Conservation (phyloP, 2,329 filamentous ascomycete genomes). For the Venturia asperata region DNA sequence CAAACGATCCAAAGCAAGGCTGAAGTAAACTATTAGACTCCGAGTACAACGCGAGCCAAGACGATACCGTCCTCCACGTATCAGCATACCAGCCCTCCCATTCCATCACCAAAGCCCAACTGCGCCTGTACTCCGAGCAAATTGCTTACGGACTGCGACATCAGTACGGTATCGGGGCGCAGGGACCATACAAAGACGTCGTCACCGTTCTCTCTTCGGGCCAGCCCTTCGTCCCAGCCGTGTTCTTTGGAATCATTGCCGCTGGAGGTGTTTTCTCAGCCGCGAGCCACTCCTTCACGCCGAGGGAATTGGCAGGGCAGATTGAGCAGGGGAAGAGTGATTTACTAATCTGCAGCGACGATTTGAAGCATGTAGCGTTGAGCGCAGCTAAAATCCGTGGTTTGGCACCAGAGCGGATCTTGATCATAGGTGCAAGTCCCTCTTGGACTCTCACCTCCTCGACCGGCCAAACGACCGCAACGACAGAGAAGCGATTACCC, state of each 20-base stretch:
- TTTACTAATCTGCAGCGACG: slow-evolving; percentile 43
- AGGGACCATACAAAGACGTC: slow-evolving; percentile 40
- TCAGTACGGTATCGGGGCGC: slow-evolving; percentile 46
- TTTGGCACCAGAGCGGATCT: slow-evolving; percentile 31
- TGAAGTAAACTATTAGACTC: slow-evolving; percentile 6
- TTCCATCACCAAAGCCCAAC: slow-evolving; percentile 46
- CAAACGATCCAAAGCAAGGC: not conserved
- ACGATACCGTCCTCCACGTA: slow-evolving; percentile 38
- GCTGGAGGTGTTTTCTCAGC: slow-evolving; percentile 45
- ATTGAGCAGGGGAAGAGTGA: slow-evolving; percentile 38
- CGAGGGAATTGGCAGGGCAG: slow-evolving; percentile 49
- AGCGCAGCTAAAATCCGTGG: slow-evolving; percentile 39
- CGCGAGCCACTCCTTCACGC: slow-evolving; percentile 40
- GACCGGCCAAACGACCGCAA: slow-evolving; percentile 27
- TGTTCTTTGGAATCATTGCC: slow-evolving; percentile 52
- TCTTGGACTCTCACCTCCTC: slow-evolving; percentile 39
- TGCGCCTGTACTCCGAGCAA: slow-evolving; percentile 43
- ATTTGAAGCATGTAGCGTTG: slow-evolving; percentile 42
- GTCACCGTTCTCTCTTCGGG: slow-evolving; percentile 52
- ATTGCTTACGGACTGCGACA: slow-evolving; percentile 50
- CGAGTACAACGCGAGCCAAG: slow-evolving; percentile 9
- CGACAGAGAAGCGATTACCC: slow-evolving; percentile 16
- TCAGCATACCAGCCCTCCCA: slow-evolving; percentile 51
- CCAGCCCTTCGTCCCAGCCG: slow-evolving; percentile 46
- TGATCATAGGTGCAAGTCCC: slow-evolving; percentile 46